Conservation (phyloP, 148 eudicot genomes). For the Polygonum maritimum region DNA sequence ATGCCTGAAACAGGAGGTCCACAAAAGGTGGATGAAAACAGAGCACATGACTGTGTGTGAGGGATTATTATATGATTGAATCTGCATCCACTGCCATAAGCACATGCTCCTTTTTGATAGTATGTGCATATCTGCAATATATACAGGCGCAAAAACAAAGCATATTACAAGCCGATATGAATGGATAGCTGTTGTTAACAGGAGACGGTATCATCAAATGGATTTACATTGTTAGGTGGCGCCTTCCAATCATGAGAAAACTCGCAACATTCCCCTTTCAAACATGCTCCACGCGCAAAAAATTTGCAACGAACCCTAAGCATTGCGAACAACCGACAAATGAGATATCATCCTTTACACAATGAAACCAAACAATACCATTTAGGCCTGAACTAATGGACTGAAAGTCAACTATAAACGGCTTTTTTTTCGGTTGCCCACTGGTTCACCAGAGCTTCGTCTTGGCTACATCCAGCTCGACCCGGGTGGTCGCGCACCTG, state of each 20-base stretch:
- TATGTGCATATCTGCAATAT: conserved; percentile 66
- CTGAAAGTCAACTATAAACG: not conserved
- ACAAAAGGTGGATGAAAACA: conserved; percentile 36
- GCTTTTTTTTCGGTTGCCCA: too few relatives aligned
- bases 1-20: conserved; percentile 22
- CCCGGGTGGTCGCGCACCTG: too few relatives aligned
- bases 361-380: not conserved
- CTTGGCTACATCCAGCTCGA: too few relatives aligned
- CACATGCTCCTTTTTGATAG: conserved; percentile 85
- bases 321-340: not conserved
- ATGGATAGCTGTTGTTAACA: not conserved
- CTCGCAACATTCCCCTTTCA: conserved; percentile 91
- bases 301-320: conserved; percentile 84
- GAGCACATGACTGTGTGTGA: conserved; percentile 32
- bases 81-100: conserved; percentile 83
- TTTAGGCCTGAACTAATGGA: not conserved
- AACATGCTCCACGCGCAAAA: conserved; percentile 84
- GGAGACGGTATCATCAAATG: not conserved
- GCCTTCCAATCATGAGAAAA: conserved; percentile 91
- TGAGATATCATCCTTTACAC: not conserved
- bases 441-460: too few relatives aligned
- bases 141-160: not conserved
- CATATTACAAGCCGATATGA: not conserved
- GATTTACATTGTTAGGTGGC: conserved; percentile 57
- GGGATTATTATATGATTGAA: conserved; percentile 72